Conservation (phyloP, 495 filamentous ascomycete species). For the Penicillium psychrofluorescens region DNA sequence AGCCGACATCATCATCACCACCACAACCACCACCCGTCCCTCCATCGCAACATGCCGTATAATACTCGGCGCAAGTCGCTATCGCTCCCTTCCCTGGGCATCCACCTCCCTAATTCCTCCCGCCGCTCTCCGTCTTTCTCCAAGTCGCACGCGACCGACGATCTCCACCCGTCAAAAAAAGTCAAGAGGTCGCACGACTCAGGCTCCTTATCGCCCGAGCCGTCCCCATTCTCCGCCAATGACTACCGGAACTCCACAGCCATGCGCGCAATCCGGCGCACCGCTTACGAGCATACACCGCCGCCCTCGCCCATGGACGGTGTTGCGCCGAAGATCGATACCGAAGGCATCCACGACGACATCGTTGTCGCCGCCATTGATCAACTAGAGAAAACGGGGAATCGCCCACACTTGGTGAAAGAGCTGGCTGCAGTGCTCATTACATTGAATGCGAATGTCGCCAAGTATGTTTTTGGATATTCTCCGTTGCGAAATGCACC, state of each 20-base stretch:
- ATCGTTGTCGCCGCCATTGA: constrained; percentile 89
- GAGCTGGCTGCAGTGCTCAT: constrained; percentile 81
- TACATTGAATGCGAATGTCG: constrained; percentile 70
- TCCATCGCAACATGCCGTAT: constrained; percentile 67
- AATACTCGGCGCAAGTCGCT: constrained; percentile 97
- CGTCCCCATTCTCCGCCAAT: background rate
- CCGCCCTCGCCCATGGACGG: constrained; percentile 70
- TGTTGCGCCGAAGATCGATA: constrained; percentile 62
- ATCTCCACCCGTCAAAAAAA: constrained; percentile 68
- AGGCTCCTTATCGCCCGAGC: constrained; percentile 47
- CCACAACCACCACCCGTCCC: constrained; percentile 5
- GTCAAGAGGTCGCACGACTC: constrained; percentile 73
- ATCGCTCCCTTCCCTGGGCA: constrained; percentile 87
- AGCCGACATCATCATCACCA: constrained; percentile 1
- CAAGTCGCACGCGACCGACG: constrained; percentile 45
- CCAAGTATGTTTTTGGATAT: constrained; percentile 59
- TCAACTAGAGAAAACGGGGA: constrained; percentile 85
- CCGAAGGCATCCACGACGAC: constrained; percentile 87
- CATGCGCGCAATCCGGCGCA: constrained; percentile 40
- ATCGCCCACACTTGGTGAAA: constrained; percentile 89
- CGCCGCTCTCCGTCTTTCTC: constrained; percentile 60
- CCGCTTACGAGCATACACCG: constrained; percentile 66
- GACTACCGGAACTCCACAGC: constrained; percentile 24
- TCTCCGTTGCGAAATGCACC: background rate
- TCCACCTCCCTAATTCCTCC: constrained; percentile 76